Evolutionary conservation across 768 basidiomycete genomes (phyloP).

Genomic region (Hygrocybe punicea): DNA sequence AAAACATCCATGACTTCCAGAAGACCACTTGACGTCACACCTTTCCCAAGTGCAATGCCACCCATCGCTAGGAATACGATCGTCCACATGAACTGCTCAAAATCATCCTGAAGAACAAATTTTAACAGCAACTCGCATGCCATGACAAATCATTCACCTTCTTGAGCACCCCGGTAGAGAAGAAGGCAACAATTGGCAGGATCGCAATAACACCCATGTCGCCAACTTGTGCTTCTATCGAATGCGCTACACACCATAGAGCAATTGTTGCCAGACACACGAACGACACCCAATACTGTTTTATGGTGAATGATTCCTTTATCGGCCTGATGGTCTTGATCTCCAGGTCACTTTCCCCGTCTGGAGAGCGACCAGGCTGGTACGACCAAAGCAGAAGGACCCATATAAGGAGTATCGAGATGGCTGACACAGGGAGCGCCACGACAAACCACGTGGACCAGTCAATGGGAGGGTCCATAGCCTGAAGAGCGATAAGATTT

Average conservation of each 20-base stretch:
- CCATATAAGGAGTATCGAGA: slow-evolving; percentile 92
- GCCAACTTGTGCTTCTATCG: slow-evolving; percentile 71
- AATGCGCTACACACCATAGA: slow-evolving; percentile 86
- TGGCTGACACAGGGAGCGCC: slow-evolving; percentile 81
- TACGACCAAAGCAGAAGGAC: slow-evolving; percentile 80
- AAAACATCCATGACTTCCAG: slow-evolving; percentile 69
- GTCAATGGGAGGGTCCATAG: slow-evolving; percentile 80
- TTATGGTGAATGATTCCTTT: slow-evolving; percentile 72
- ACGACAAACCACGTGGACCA: slow-evolving; percentile 96
- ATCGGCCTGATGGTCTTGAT: slow-evolving; percentile 84
- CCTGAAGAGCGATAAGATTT: slow-evolving; percentile 88
- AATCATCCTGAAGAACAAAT: slow-evolving; percentile 66
- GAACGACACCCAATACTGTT: slow-evolving; percentile 87
- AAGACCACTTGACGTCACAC: slow-evolving; percentile 85
- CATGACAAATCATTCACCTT: slow-evolving; percentile 54
- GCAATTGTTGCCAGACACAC: slow-evolving; percentile 82
- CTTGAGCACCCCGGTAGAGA: slow-evolving; percentile 86
- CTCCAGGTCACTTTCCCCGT: slow-evolving; percentile 72
- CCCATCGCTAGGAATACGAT: slow-evolving; percentile 98
- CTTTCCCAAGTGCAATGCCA: slow-evolving; percentile 93
- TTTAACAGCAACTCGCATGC: slow-evolving; percentile 3
- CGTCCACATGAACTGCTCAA: slow-evolving; percentile 91
- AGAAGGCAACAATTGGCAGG: slow-evolving; percentile 89
- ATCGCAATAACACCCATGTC: slow-evolving; percentile 99
- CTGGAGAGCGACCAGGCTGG: slow-evolving; percentile 64